These are phyloP conservation scores for Cicer pinnatifidum DNA, from an alignment of 306 rosid genomes.

Conservation along the genomic window DNA sequence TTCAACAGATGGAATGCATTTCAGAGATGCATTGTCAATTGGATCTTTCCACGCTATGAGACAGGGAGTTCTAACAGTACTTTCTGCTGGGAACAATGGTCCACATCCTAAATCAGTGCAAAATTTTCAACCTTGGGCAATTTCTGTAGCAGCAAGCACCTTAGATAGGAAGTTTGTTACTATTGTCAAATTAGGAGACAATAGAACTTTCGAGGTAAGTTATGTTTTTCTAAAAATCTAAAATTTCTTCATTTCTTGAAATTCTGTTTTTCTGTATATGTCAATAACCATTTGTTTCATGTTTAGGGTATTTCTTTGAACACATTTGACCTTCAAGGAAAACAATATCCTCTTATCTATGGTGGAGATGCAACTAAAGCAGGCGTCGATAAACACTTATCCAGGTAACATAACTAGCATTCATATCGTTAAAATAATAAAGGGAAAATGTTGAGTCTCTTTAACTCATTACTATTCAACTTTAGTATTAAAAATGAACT, in stretches of 20 bases:
- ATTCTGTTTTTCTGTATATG: too few relatives aligned
- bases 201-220: constrained; percentile 45
- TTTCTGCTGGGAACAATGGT: constrained; percentile 52
- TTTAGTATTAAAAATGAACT: too few relatives aligned
- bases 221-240: background rate
- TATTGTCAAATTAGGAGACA: constrained; percentile 50
- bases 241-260: background rate
- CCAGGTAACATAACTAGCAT: constrained; percentile 44
- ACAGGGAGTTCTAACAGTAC: constrained; percentile 48
- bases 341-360: constrained; percentile 40
- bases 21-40: constrained; percentile 32
- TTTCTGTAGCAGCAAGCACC: constrained; percentile 57
- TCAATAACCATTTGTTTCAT: background rate
- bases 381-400: background rate
- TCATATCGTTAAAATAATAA: background rate
- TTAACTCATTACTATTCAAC: background rate
- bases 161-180: constrained; percentile 55
- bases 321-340: constrained; percentile 42
- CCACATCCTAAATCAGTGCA: constrained; percentile 22
- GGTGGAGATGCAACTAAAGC: constrained; percentile 41
- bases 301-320: constrained; percentile 47
- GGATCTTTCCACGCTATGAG: constrained; percentile 63
- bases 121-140: constrained; percentile 56
- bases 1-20: background rate
- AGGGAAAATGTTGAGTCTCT: too few relatives aligned